Conservation (phyloP, 345 rosid genomes). For the Gynandropsis gynandra region DNA sequence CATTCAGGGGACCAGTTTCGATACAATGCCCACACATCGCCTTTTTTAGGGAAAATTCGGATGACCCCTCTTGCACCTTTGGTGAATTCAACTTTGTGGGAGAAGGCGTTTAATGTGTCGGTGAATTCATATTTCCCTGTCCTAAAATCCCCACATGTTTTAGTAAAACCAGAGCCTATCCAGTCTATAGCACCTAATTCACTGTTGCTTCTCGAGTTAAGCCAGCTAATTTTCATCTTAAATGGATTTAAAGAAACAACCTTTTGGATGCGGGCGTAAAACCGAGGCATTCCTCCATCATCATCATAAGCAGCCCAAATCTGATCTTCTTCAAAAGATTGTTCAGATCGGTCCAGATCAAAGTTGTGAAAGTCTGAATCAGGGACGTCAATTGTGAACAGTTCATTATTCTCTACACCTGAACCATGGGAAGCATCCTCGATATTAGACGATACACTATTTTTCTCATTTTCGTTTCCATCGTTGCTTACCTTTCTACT, state of each 20-base stretch:
- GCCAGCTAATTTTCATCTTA: conserved; percentile 88
- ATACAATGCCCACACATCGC: conserved; percentile 91
- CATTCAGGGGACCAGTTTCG: conserved; percentile 84
- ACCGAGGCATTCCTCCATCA: conserved; percentile 95
- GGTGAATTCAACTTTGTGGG: conserved; percentile 71
- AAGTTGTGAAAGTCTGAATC: conserved; percentile 93
- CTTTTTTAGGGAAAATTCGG: conserved; percentile 61
- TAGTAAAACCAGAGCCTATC: conserved; percentile 73
- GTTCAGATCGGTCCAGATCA: conserved; percentile 69
- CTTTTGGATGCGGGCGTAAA: conserved; percentile 83
- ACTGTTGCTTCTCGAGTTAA: conserved; percentile 57
- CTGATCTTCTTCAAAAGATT: conserved; percentile 62
- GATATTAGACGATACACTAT: conserved; percentile 7
- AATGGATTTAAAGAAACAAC: conserved; percentile 73
- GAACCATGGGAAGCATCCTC: conserved; percentile 17
- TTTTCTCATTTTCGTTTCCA: conserved; percentile 15
- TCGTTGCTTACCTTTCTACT: conserved; percentile 22
- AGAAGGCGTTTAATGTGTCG: conserved; percentile 58
- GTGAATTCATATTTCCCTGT: conserved; percentile 46
- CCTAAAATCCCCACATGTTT: conserved; percentile 87
- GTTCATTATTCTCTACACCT: conserved; percentile 22
- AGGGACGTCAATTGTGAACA: conserved; percentile 56
- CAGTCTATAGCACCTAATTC: conserved; percentile 64
- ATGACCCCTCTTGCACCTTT: conserved; percentile 65
- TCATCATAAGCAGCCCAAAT: conserved; percentile 98